Base-by-base conservation (phyloP, 768 basidiomycete genomes). In the Lactarius akahatsu region DNA sequence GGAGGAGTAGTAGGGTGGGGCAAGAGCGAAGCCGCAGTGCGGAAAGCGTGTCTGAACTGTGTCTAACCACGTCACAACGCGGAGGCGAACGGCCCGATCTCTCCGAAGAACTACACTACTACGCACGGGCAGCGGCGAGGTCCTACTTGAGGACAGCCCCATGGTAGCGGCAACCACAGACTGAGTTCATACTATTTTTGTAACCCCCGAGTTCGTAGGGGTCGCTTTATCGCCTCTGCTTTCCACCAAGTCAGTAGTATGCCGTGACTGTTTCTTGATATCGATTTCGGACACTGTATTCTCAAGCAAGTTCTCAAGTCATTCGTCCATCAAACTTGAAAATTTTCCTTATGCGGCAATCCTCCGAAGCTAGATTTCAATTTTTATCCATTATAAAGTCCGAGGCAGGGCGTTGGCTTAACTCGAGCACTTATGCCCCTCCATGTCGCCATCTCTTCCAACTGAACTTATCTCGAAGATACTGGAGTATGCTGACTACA, bases 401-500 rank as follows among this genome's bases (percentile, higher is more conserved):
- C 26, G 26, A 15, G 28, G 16, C 30, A 30, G 2, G 4, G 30
- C 32, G 4, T 15, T 36, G 0, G 18, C 64, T 54, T 57, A 41
- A 32, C 57, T 32, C n/a, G 2, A 52, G 23, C 50, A 26, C 50
- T 15, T 15, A 52, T 41, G 28, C 5, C 30, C 16, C n/a, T 26
- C 50, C 8, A 26, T 52, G 50, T 10, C 26, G n/a, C 26, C 26
- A 26, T 55, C n/a, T 50, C 54, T 62, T 16, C 56, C 62, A 10
- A 43, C 47, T 32, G 62, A 63, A 47, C 43, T 63, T 2, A 3
- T 50, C 23, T 11, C 34, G 8, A 57, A 47, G 23, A 47, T 63
- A 28, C 30, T 63, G 16, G 32, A 57, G 23, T 36, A 47, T 26
- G 36, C 43, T 15, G 62, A 63, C 38, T 38, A 57, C 62, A 63